phyloP scores from a whole-genome alignment of 805 yeast genomes.

The Yamadazyma phyllophila region DNA sequence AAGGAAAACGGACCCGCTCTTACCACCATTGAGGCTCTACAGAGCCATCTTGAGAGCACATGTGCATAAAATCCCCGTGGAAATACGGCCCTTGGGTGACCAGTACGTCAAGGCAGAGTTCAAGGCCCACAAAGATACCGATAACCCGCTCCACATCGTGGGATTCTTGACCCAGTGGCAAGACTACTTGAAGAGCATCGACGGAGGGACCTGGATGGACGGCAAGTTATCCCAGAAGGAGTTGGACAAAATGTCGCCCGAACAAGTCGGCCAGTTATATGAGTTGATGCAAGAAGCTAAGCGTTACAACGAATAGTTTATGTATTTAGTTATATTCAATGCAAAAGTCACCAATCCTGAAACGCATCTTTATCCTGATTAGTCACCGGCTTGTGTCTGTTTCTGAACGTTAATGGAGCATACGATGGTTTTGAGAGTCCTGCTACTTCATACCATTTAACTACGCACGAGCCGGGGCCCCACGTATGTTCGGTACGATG shows the following conservation, averaged over 20 bases:
- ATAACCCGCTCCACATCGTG: conserved; percentile 89
- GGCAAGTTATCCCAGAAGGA: conserved; percentile 56
- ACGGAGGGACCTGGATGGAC: conserved; percentile 43
- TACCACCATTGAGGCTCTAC: conserved; percentile 82
- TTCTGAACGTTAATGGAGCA: conserved; percentile 10
- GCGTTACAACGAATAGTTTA: conserved; percentile 10
- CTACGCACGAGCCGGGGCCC: conserved; percentile 64
- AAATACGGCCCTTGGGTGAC: conserved; percentile 81
- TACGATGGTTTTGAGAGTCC: conserved; percentile 11
- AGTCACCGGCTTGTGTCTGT: conserved; percentile 11
- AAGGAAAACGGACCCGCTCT: conserved; percentile 43
- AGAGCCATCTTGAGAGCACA: conserved; percentile 84
- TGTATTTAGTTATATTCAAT: conserved; percentile 15
- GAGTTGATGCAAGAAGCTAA: conserved; percentile 77
- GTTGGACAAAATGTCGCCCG: conserved; percentile 82
- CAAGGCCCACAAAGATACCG: conserved; percentile 73
- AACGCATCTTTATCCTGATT: conserved; percentile 11
- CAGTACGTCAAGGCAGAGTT: conserved; percentile 87
- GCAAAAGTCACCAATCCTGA: conserved; percentile 8
- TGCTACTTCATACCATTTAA: conserved; percentile 38
- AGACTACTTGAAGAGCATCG: conserved; percentile 62
- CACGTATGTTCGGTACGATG: conserved; percentile 68
- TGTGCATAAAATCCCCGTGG: conserved; percentile 53
- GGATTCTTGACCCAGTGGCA: conserved; percentile 97
- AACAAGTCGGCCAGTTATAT: conserved; percentile 78